Base-by-base conservation (phyloP, 2,329 filamentous ascomycete genomes). In the Pezicula rhizophila region DNA sequence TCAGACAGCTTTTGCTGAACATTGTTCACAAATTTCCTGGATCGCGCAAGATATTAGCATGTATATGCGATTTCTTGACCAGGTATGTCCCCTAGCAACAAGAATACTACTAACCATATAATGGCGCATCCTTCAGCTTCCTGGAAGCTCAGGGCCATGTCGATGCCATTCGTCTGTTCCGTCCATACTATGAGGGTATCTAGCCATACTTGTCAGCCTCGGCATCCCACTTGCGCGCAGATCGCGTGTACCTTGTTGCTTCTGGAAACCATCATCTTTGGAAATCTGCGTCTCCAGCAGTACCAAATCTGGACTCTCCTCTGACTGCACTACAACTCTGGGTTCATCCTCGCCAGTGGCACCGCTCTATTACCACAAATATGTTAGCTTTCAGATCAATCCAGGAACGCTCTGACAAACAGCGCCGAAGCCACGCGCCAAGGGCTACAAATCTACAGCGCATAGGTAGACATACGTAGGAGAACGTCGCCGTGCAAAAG, bases 161-260 rank as follows among this genome's bases (percentile, higher is more conserved):
- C 93, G 48, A 91, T 83, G 50, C 87, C 87, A 70, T 84, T 93
- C 51, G 66, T 70, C 4, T 83, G 80, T 66, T 97, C 93, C 35
- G 92, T 96, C 93, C 93, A 99, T 52, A 99, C 91, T 54, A 99
- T 97, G 52, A 99, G 80, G 3, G 93, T 99, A 68, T 97, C 92
- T 95, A 47, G 34, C 39, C 15, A 48, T n/a, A 46, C 35, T n/a
- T 15, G 52, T 65, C 46, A 61, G 60, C 58, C 57, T 60, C 52
- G 63, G 57, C 54, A 17, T 51, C 54, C 58, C 55, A 63, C 55
- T 56, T 52, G 56, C 52, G 52, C 34, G 17, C 35, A 43, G 40
- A 41, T 15, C 35, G 31, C 42, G 66, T 73, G 61, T 79, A 85
- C 89, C 89, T 85, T 97, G 92, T 69, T 99, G 93, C 70, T 96